Evolutionary conservation across 2,329 filamentous ascomycete species (phyloP).

Genomic region (Dryadomyces quercivorus): DNA sequence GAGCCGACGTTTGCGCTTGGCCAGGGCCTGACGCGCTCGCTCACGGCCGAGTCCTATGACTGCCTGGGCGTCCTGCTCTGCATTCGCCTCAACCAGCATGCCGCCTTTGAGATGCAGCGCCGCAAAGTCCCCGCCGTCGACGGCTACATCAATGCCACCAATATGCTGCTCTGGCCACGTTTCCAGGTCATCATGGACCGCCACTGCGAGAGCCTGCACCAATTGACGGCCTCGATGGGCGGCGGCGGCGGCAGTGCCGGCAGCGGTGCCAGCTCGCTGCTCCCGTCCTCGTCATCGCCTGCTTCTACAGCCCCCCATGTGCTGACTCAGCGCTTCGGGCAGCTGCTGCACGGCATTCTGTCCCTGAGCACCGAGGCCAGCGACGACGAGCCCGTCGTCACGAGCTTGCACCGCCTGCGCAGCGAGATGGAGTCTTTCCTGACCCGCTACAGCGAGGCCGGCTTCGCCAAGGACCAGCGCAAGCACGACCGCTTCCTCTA

Average conservation of each 20-base stretch:
- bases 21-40: constrained; percentile 59
- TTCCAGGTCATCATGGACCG: constrained; percentile 90
- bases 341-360: constrained; percentile 77
- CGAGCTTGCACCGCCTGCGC: constrained; percentile 64
- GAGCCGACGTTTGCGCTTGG: constrained; percentile 81
- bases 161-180: constrained; percentile 92
- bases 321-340: constrained; percentile 88
- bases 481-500: constrained; percentile 81
- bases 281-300: constrained; percentile 17
- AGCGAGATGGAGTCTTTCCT: constrained; percentile 77
- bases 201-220: constrained; percentile 77
- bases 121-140: constrained; percentile 83
- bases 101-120: constrained; percentile 86
- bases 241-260: constrained; percentile 12
- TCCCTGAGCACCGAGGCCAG: constrained; percentile 77
- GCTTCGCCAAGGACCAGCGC: constrained; percentile 58
- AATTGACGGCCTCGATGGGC: constrained; percentile 32
- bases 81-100: constrained; percentile 84
- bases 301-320: constrained; percentile 78
- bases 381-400: constrained; percentile 84
- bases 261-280: constrained; percentile 23
- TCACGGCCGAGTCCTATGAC: constrained; percentile 69
- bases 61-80: constrained; percentile 80
- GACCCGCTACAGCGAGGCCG: constrained; percentile 57
- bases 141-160: constrained; percentile 84